phyloP scores from a whole-genome alignment of 1,284 basidiomycete genomes.

The Laetiporus sulphureus region DNA sequence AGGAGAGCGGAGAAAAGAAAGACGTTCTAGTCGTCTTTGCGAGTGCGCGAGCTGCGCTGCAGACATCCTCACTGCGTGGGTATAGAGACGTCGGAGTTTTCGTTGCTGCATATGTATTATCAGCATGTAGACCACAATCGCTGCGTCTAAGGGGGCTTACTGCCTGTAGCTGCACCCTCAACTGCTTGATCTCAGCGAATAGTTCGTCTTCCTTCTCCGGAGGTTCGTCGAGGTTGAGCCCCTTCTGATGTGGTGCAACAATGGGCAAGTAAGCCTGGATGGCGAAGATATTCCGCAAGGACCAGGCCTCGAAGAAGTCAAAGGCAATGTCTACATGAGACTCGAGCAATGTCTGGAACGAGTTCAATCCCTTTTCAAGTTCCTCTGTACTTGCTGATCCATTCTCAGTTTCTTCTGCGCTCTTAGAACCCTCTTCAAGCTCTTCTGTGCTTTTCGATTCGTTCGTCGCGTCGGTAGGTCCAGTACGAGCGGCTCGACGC shows the following conservation, averaged over 20 bases:
- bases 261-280: constrained; percentile 57
- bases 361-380: constrained; percentile 65
- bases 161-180: constrained; percentile 51
- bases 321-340: constrained; percentile 75
- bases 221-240: constrained; percentile 43
- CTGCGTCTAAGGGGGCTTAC: constrained; percentile 34
- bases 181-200: constrained; percentile 53
- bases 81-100: constrained; percentile 46
- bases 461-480: constrained; percentile 29
- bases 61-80: constrained; percentile 41
- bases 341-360: constrained; percentile 73
- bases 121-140: background rate
- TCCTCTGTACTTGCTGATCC: constrained; percentile 60
- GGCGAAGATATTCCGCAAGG: constrained; percentile 68
- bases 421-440: constrained; percentile 60
- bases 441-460: constrained; percentile 55
- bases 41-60: constrained; percentile 36
- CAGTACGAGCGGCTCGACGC: constrained; percentile 61
- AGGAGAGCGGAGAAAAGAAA: constrained; percentile 39
- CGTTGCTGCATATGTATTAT: constrained; percentile 44
- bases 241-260: constrained; percentile 62
- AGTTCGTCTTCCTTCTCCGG: constrained; percentile 49
- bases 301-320: constrained; percentile 78
- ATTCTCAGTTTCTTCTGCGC: constrained; percentile 29
- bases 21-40: constrained; percentile 34